Evolutionary conservation across 2,329 filamentous ascomycete genomes (phyloP).

Genomic region (Aspergillus puulaauensis): DNA sequence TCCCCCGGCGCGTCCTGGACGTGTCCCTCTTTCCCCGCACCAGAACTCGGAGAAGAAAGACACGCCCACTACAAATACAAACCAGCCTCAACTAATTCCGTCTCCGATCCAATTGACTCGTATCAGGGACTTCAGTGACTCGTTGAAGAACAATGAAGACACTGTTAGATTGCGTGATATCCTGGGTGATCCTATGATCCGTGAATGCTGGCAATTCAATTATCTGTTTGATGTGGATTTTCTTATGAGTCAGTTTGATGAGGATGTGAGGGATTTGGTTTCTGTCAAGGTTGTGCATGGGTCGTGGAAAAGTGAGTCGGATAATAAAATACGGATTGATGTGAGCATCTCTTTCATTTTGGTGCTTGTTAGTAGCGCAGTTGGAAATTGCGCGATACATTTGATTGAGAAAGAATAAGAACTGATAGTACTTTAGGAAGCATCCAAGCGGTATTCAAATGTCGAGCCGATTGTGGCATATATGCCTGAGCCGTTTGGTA

Average conservation of each 20-base stretch:
- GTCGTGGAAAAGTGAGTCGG: conserved; percentile 67
- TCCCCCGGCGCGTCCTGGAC: conserved; percentile 9
- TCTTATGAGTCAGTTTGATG: conserved; percentile 59
- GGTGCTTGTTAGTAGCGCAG: no score
- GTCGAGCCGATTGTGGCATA: conserved; percentile 70
- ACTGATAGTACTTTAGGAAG: conserved; percentile 49
- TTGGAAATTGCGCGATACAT: no score
- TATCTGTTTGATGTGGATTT: conserved; percentile 59
- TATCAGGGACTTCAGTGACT: conserved; percentile 62
- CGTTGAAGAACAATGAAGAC: conserved; percentile 60
- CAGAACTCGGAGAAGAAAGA: not conserved
- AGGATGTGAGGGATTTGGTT: conserved; percentile 53
- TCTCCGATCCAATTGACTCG: conserved; percentile 73
- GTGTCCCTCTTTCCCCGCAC: not conserved
- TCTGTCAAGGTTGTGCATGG: conserved; percentile 62
- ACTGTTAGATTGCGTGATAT: conserved; percentile 66
- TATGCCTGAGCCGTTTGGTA: conserved; percentile 82
- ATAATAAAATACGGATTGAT: conserved; percentile 56
- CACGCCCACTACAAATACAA: not conserved
- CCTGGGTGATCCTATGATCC: conserved; percentile 71
- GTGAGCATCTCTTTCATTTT: conserved; percentile 38
- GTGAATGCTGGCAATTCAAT: conserved; percentile 60
- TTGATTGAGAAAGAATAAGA: not conserved
- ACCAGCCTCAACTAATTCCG: conserved; percentile 27
- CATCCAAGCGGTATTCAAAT: conserved; percentile 63